Base-by-base conservation (phyloP, 495 filamentous ascomycete genomes). In the Aspergillus taichungensis region DNA sequence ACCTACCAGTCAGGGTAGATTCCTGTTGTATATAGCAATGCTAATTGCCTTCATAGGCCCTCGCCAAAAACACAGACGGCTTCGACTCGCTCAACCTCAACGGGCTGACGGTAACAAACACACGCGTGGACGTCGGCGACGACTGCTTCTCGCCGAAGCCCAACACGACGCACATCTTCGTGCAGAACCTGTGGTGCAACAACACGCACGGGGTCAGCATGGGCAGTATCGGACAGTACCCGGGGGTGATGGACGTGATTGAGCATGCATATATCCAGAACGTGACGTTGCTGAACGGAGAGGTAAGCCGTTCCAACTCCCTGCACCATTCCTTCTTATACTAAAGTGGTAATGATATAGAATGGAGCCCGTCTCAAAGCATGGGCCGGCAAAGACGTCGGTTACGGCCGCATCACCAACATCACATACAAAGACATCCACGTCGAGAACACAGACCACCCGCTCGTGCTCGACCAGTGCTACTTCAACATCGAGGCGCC, bases 101-200 rank as follows among this genome's bases (percentile, higher is more conserved):
- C 38, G 65, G 68, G 1, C 51, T 79, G 2, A 63, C 57, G 1
- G 72, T 78, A 8, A 71, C 68, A 18, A 71, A 76, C 44, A 61
- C 68, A 1, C 64, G 70, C 30, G 64, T 78, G 36, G 68, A 77
- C 43, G 67, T 75, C 27, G 75, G 76, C 30, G 77, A 79, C 43
- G 77, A 80, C 58, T 79, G 77, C 57, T 77, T 80, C 63, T 72
- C 71, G 6, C 72, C 74, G 8, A 80, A 80, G 50, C 71, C 75
- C 5, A 80, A 80, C 55, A 75, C 74, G 0, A 70, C 71, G 28
- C 74, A 79, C 51, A 60, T 80, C 33, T 69, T 73, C 29, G 72
- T 80, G 13, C 63, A 76, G 50, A 78, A 75, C 37, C 60, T 80
- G 45, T 76, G 71, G 66, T 80, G 77, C 51, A 78, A 79, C 50